Percentiles rank a stretch among this genome's conserved stretches.
phyloP scores from a whole-genome alignment of 331 rosid species.

The Quercus phellos region DNA sequence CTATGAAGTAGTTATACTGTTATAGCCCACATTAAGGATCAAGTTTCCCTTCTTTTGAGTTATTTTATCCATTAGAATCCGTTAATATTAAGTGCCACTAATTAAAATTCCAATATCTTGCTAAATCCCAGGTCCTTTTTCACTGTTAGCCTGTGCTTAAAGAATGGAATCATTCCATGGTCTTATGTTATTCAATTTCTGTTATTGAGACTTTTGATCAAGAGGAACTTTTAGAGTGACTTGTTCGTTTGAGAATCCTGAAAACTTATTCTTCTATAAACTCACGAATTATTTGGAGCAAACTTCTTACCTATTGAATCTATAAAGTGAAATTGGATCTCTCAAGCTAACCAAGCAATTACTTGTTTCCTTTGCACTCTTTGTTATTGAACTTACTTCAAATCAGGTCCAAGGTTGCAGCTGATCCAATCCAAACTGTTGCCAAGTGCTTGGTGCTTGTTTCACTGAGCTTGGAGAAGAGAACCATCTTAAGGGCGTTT shows the following conservation, averaged over 20 bases:
- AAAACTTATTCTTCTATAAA: constrained; percentile 21
- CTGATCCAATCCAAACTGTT: background rate
- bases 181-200: too few species aligned
- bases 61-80: background rate
- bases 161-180: constrained; percentile 5
- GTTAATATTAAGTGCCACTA: background rate
- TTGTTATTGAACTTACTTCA: background rate
- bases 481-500: constrained; percentile 14
- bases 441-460: background rate
- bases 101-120: too few species aligned
- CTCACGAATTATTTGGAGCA: constrained; percentile 10
- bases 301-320: constrained; percentile 12
- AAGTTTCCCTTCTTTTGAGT: background rate
- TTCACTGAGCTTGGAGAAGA: constrained; percentile 20
- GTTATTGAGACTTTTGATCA: too few species aligned
- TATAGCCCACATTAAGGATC: background rate
- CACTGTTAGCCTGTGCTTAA: background rate
- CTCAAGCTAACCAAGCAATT: background rate
- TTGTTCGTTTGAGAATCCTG: constrained; percentile 14
- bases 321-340: constrained; percentile 14
- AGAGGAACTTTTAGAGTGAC: background rate
- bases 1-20: too few species aligned
- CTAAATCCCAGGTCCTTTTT: background rate
- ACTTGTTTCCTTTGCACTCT: constrained; percentile 11
- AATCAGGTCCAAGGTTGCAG: too few species aligned